A percentile compares a stretch with the other conserved stretches of the same genome.
Conservation (phyloP, 2,329 filamentous ascomycete genomes). For the Fusarium torulosum region DNA sequence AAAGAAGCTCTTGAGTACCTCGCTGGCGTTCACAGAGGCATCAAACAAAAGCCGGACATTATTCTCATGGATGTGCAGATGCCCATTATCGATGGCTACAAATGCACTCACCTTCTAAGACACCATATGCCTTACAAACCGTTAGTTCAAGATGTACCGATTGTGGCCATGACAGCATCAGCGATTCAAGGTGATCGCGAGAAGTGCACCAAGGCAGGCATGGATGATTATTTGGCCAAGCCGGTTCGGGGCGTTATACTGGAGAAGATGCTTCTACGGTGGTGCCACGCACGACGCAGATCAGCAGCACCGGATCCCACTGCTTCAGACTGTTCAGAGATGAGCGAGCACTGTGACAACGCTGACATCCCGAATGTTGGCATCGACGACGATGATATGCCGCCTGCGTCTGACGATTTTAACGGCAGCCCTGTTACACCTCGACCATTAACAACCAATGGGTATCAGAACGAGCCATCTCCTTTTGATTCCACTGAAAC, state of each 20-base stretch:
- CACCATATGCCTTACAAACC: constrained; percentile 74
- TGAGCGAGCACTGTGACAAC: constrained; percentile 58
- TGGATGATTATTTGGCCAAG: constrained; percentile 82
- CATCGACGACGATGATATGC: constrained; percentile 47
- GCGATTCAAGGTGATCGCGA: constrained; percentile 82
- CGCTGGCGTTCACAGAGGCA: constrained; percentile 62
- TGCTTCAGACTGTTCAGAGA: constrained; percentile 61
- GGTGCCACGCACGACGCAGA: constrained; percentile 61
- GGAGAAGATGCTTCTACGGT: constrained; percentile 78
- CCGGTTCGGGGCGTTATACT: constrained; percentile 77
- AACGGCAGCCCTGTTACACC: constrained; percentile 56
- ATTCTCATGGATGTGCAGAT: constrained; percentile 85
- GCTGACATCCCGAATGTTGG: constrained; percentile 57
- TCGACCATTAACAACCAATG: constrained; percentile 55
- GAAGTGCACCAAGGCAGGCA: constrained; percentile 78
- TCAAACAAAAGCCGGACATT: constrained; percentile 73
- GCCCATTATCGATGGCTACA: constrained; percentile 82
- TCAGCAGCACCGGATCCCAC: constrained; percentile 46
- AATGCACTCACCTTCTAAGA: constrained; percentile 78
- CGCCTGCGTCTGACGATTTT: constrained; percentile 48
- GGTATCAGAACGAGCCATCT: constrained; percentile 56
- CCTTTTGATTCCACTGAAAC: constrained; percentile 58
- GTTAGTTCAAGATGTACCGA: constrained; percentile 73
- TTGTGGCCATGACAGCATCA: constrained; percentile 85
- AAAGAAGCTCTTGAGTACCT: constrained; percentile 83